Evolutionary conservation across 139 green algal genomes (phyloP), one percentile per base, ranked within the genome.

Genomic region (Auxenochlorella pyrenoidosa): DNA sequence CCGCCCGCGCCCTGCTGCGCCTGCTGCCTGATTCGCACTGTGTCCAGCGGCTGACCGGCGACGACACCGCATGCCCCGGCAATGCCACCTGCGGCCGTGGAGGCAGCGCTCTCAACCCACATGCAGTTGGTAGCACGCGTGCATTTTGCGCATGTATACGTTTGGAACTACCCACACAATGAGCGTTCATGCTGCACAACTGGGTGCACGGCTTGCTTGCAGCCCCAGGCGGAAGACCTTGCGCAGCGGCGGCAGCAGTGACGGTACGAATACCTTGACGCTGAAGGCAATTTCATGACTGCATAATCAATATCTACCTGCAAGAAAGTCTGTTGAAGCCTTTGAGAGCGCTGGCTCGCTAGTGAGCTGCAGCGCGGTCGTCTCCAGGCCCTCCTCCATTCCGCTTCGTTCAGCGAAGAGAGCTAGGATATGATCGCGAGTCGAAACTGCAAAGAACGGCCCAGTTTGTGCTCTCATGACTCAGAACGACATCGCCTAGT

Each of bases 41-140:
- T 94, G 89, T 95, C 93, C 22, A 95, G 88, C 0, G 93, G 93
- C 85, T 95, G 92, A 0, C 87, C 88, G 1, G 90, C 83, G 2
- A 89, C 75, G 0, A 95, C 90, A 4, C 91, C 92, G 5, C 87
- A 85, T 8, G 90, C 89, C 6, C 93, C 93, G 0, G 84, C 88
- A 1, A 91, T n/a, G 3, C 89, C 92, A 24, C 93, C 93, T 94
- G 90, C 38, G 30, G n/a, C 26, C 36, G 10, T 10, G 60, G 28
- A 13, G 47, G 38, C 75, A 66, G 28, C 72, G 59, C 63, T 51
- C 44, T 43, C n/a, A n/a, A n/a, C n/a, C n/a, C n/a, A n/a, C n/a
- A n/a, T n/a, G n/a, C n/a, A n/a, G n/a, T n/a, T n/a, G n/a, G n/a
- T n/a, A n/a, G n/a, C n/a, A n/a, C n/a, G n/a, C n/a, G n/a, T n/a